phyloP scores from a whole-genome alignment of 2,329 filamentous ascomycete genomes.

The Diaporthe destruens region DNA sequence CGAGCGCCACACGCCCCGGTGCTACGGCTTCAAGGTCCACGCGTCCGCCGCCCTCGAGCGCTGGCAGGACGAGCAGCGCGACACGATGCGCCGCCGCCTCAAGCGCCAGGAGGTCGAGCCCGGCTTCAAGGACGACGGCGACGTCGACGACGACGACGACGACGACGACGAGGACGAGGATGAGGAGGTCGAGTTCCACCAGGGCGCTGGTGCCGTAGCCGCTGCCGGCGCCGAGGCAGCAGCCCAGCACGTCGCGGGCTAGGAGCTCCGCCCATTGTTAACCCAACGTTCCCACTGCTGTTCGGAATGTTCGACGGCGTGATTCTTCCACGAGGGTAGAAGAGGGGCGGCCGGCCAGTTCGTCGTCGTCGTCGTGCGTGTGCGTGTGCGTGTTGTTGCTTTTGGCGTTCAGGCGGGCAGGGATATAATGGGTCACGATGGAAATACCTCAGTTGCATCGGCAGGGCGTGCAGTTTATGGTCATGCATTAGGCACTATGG shows the following conservation, averaged over 20 bases:
- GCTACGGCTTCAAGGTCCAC: constrained; percentile 97
- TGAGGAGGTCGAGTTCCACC: constrained; percentile 55
- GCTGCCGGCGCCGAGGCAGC: constrained; percentile 12
- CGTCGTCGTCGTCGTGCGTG: not conserved
- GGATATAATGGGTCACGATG: constrained; percentile 32
- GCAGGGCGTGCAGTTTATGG: constrained; percentile 35
- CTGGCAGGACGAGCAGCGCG: constrained; percentile 88
- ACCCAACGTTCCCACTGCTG: not conserved
- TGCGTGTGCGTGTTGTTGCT: not conserved
- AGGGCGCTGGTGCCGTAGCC: constrained; percentile 45
- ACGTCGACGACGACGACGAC: constrained; percentile 72
- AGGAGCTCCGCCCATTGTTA: not conserved
- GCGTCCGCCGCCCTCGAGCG: constrained; percentile 86
- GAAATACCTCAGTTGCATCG: constrained; percentile 35
- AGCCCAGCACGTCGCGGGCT: constrained; percentile 24
- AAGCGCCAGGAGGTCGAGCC: constrained; percentile 79
- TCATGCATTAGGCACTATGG: constrained; percentile 31
- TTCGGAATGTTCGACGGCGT: not conserved
- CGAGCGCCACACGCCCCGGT: constrained; percentile 87
- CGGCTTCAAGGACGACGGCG: constrained; percentile 80
- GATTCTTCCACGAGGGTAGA: not conserved
- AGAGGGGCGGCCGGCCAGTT: not conserved
- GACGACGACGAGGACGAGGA: constrained; percentile 71
- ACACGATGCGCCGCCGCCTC: constrained; percentile 85
- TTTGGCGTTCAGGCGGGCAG: constrained; percentile 29